Evolutionary conservation across 805 yeast genomes (phyloP).

Genomic region (Candida xiaguanensis): DNA sequence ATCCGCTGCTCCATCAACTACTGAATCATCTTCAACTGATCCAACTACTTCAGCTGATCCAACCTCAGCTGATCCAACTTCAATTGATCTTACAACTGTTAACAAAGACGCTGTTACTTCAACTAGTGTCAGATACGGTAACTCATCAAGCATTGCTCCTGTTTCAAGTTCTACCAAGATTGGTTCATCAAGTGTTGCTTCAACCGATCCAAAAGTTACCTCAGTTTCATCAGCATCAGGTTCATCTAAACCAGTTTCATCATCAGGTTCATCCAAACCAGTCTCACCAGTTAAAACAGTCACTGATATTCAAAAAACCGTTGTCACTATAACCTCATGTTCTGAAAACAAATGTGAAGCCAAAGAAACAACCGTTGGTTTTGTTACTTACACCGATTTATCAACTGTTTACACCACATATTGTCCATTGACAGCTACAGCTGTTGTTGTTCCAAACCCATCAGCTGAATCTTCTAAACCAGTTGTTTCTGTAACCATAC

Average conservation of each 20-base stretch:
- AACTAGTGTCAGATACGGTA: background rate
- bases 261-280: slow-evolving; percentile 1
- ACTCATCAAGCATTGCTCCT: slow-evolving; percentile 5
- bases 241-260: background rate
- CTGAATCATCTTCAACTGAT: slow-evolving; percentile 5
- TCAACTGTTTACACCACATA: slow-evolving; percentile 22
- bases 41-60: background rate
- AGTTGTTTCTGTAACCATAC: background rate
- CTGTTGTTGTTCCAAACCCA: slow-evolving; percentile 4
- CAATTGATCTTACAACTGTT: background rate
- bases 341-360: slow-evolving; percentile 27
- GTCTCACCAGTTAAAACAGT: slow-evolving; percentile 19
- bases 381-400: slow-evolving; percentile 18
- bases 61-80: background rate
- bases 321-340: slow-evolving; percentile 35
- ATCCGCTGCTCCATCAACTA: background rate
- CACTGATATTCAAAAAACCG: slow-evolving; percentile 22
- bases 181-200: slow-evolving; percentile 4
- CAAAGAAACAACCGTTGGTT: slow-evolving; percentile 32
- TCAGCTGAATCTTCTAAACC: too few relatives aligned
- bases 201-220: too few relatives aligned
- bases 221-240: background rate
- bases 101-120: background rate
- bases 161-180: slow-evolving; percentile 9
- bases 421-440: slow-evolving; percentile 16